These are phyloP conservation scores for Sugiyamaella qingdaonensis DNA, from an alignment of 805 yeast species.

Conservation along the genomic window DNA sequence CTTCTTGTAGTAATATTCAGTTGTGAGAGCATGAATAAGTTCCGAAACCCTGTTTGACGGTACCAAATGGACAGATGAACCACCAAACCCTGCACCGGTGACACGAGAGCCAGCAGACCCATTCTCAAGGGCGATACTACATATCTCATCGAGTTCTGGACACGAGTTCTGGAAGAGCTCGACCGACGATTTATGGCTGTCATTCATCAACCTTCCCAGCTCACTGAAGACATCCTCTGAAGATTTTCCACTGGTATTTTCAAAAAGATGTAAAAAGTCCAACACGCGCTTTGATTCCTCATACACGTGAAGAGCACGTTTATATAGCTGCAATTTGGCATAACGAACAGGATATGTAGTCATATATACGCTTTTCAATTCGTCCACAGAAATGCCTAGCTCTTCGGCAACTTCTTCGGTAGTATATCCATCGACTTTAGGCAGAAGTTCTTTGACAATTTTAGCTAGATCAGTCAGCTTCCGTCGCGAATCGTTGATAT, in stretches of 20 bases:
- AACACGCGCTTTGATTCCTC: slow-evolving; percentile 58
- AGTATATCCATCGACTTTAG: slow-evolving; percentile 45
- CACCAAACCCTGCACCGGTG: slow-evolving; percentile 84
- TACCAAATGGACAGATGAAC: slow-evolving; percentile 64
- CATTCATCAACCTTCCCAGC: slow-evolving; percentile 56
- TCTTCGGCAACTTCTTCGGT: slow-evolving; percentile 44
- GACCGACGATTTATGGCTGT: slow-evolving; percentile 52
- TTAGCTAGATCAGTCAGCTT: slow-evolving; percentile 41
- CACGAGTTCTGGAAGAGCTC: slow-evolving; percentile 51
- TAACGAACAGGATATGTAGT: slow-evolving; percentile 54
- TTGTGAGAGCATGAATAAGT: slow-evolving; percentile 42
- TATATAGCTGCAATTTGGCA: slow-evolving; percentile 50
- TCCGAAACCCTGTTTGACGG: slow-evolving; percentile 38
- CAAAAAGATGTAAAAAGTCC: slow-evolving; percentile 43
- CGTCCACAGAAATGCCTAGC: slow-evolving; percentile 41
- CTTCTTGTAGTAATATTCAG: slow-evolving; percentile 47
- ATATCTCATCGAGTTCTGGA: slow-evolving; percentile 49
- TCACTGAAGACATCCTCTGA: slow-evolving; percentile 35
- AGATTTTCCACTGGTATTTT: slow-evolving; percentile 19
- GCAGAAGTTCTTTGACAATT: slow-evolving; percentile 43
- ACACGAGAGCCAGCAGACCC: slow-evolving; percentile 66
- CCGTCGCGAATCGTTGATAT: slow-evolving; percentile 35
- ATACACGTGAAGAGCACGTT: slow-evolving; percentile 59
- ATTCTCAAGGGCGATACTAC: slow-evolving; percentile 47
- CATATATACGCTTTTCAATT: slow-evolving; percentile 45